Conservation (phyloP, 2,329 filamentous ascomycete genomes). For the Chaetothyriales sp. region DNA sequence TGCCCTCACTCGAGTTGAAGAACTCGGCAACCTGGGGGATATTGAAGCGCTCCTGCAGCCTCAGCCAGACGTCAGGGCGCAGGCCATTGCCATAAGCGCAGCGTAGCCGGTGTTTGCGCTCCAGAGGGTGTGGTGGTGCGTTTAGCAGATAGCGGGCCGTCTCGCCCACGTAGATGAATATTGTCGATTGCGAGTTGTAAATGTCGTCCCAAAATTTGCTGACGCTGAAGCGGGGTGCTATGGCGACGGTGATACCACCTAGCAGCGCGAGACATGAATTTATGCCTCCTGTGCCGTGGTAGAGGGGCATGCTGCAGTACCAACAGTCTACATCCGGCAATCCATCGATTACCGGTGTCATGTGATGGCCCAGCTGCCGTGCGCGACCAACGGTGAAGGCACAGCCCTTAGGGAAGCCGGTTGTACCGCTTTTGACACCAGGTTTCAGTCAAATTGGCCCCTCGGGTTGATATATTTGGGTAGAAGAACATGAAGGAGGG, state of each 20-base stretch:
- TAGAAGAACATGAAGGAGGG: not conserved
- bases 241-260: constrained; percentile 29
- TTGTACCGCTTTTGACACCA: constrained; percentile 44
- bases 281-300: constrained; percentile 59
- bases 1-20: constrained; percentile 62
- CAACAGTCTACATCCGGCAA: constrained; percentile 39
- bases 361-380: constrained; percentile 23
- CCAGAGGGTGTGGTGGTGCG: constrained; percentile 30
- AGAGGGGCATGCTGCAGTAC: constrained; percentile 65
- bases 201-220: constrained; percentile 18
- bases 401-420: constrained; percentile 59
- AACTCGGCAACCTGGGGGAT: constrained; percentile 50
- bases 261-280: constrained; percentile 41
- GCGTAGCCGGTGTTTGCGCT: constrained; percentile 30
- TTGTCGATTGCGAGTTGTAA: constrained; percentile 31
- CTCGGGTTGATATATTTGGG: not conserved
- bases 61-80: constrained; percentile 34
- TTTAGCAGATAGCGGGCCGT: constrained; percentile 35
- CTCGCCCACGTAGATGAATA: constrained; percentile 43
- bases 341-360: constrained; percentile 19
- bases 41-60: constrained; percentile 26
- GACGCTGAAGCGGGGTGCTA: constrained; percentile 24
- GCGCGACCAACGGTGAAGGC: constrained; percentile 40
- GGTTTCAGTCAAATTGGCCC: not conserved
- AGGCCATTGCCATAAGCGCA: constrained; percentile 35